Base-by-base conservation (phyloP, 306 rosid genomes). In the Hippophae rhamnoides region DNA sequence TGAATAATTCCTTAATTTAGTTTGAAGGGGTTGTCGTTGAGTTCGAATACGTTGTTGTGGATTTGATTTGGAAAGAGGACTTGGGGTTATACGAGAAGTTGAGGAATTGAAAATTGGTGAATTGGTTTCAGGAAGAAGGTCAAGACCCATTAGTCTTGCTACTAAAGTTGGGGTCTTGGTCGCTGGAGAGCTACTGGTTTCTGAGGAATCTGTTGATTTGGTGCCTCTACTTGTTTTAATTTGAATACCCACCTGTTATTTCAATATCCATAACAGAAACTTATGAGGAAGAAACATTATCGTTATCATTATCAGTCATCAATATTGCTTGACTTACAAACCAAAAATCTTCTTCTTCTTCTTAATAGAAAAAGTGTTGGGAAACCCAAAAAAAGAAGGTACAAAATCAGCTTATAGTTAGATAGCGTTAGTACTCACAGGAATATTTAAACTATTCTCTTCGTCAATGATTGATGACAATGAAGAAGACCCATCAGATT, bases 101-200 rank as follows among this genome's bases (percentile, higher is more conserved):
- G 67, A 9, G 23, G 83, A 66, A 61, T 64, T 56, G 65, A 31
- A 66, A 62, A 7, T 63, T 18, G 82, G 83, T 54, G 86, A 71
- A 5, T 63, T 60, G 50, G 77, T 52, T 56, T 78, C 96, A 5
- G 98, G 98, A 66, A 93, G 97, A 76, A 82, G 90, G 61, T 93
- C 99, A 51, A 93, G 86, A 62, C 97, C 99, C 99, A 93, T 93
- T 48, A 93, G 56, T 66, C 99, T 86, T 8, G 99, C 99, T 18
- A 93, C 97, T 70, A 93, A 78, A 61, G 73, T 86, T 62, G 99
- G 99, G 18, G 97, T 93, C 65, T 88, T 93, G 18, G 89, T 71
- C 42, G 80, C 84, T 5, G 99, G 99, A 42, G 99, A 92, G 67
- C 56, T 48, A 66, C 82, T 56, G 50, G 58, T 60, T n/a, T 89